phyloP scores from a whole-genome alignment of 2,329 filamentous ascomycete species.

The Nemania sp. region DNA sequence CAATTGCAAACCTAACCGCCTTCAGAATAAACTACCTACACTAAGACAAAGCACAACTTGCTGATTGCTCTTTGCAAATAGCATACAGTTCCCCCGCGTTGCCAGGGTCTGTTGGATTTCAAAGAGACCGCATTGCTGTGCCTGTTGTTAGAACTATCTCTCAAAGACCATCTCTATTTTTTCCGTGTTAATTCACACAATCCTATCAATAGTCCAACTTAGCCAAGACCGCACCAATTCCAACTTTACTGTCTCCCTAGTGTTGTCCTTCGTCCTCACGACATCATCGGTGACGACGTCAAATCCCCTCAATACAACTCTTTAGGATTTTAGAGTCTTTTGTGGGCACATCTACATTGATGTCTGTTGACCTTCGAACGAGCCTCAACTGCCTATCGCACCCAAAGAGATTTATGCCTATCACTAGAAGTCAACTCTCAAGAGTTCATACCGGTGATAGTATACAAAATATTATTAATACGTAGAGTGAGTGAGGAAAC shows the following conservation, averaged over 20 bases:
- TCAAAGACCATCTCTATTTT: conserved; percentile 23
- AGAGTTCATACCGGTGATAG: conserved; percentile 68
- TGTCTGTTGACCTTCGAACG: conserved; percentile 69
- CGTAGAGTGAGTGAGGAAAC: conserved; percentile 48
- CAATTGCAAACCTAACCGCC: conserved; percentile 22
- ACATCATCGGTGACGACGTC: conserved; percentile 40
- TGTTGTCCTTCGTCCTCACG: conserved; percentile 34
- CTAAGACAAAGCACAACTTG: conserved; percentile 36
- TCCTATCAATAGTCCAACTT: conserved; percentile 31
- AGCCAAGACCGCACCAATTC: conserved; percentile 19
- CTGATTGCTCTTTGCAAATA: conserved; percentile 44
- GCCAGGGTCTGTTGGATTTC: conserved; percentile 38
- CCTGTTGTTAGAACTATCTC: conserved; percentile 17
- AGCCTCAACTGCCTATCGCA: conserved; percentile 68
- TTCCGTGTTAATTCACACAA: conserved; percentile 24
- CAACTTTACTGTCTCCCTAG: conserved; percentile 19
- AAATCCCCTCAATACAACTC: conserved; percentile 34
- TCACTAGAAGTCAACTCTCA: conserved; percentile 67
- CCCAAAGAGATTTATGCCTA: conserved; percentile 68
- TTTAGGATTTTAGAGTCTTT: conserved; percentile 42
- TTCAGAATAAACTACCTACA: conserved; percentile 34
- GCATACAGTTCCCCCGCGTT: conserved; percentile 41
- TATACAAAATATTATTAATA: conserved; percentile 65
- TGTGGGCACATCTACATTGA: conserved; percentile 61
- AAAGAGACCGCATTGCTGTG: conserved; percentile 31